phyloP scores from a whole-genome alignment of 805 yeast species.

The Cyberlindnera japonica region DNA sequence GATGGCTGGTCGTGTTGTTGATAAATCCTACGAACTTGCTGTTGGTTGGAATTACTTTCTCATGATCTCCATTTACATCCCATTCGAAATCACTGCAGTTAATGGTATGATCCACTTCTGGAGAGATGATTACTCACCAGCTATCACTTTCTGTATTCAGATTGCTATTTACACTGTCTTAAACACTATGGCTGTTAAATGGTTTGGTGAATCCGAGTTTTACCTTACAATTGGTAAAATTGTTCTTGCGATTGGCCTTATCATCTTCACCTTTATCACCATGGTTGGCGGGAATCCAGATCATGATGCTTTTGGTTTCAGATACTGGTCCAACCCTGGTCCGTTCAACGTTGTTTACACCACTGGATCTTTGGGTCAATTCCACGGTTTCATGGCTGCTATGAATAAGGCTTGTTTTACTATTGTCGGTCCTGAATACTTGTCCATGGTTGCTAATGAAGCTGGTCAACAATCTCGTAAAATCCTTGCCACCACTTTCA shows the following conservation, averaged over 20 bases:
- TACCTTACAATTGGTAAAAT: conserved; percentile 72
- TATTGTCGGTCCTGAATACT: conserved; percentile 80
- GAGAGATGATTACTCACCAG: conserved; percentile 60
- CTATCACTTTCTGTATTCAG: conserved; percentile 53
- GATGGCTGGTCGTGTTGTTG: conserved; percentile 59
- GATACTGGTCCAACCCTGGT: conserved; percentile 49
- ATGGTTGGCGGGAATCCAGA: conserved; percentile 87
- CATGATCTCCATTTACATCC: conserved; percentile 52
- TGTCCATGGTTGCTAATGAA: conserved; percentile 81
- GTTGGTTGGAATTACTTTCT: conserved; percentile 63
- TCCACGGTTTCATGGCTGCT: conserved; percentile 66
- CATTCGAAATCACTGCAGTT: conserved; percentile 66
- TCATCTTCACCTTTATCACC: conserved; percentile 68
- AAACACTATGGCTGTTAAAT: conserved; percentile 66
- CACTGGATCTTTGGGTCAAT: conserved; percentile 56
- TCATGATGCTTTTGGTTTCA: conserved; percentile 58
- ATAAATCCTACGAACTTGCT: conserved; percentile 61
- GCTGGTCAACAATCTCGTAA: conserved; percentile 66
- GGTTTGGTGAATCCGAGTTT: conserved; percentile 81
- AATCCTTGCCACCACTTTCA: conserved; percentile 69
- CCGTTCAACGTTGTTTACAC: conserved; percentile 54
- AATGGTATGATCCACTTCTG: conserved; percentile 52
- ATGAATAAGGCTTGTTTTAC: conserved; percentile 70
- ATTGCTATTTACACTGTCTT: conserved; percentile 56
- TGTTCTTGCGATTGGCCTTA: conserved; percentile 63